Conservation (phyloP, 202 grass and related monocot genomes). For the Schoenoplectus triqueter region DNA sequence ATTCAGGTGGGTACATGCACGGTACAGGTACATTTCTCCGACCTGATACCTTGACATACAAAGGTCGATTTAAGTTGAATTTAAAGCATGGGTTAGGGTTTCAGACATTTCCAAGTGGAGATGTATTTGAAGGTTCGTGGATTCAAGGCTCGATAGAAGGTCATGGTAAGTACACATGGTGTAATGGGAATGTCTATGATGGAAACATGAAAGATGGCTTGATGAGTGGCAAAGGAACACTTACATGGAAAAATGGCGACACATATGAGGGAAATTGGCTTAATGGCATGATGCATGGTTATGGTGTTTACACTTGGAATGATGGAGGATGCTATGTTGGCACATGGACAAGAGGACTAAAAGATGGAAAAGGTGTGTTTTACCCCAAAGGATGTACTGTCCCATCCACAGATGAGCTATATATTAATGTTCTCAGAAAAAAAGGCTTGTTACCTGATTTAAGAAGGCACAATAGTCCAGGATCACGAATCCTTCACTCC, state of each 20-base stretch:
- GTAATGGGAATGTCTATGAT: constrained; percentile 66
- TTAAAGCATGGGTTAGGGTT: constrained; percentile 84
- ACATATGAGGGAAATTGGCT: constrained; percentile 92
- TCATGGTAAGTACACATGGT: constrained; percentile 88
- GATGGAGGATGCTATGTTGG: constrained; percentile 85
- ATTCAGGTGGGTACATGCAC: constrained; percentile 82
- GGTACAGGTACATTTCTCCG: constrained; percentile 76
- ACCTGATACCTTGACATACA: constrained; percentile 68
- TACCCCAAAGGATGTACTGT: constrained; percentile 88
- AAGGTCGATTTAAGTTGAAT: constrained; percentile 90
- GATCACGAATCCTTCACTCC: constrained; percentile 81
- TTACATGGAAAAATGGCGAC: constrained; percentile 96
- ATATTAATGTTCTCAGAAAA: constrained; percentile 76
- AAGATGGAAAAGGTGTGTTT: constrained; percentile 95
- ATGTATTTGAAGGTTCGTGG: constrained; percentile 91
- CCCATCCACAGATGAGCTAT: constrained; percentile 65
- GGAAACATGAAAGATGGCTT: constrained; percentile 90
- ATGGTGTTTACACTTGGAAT: constrained; percentile 92
- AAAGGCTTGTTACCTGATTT: constrained; percentile 81
- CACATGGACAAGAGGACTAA: constrained; percentile 94
- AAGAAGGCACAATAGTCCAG: constrained; percentile 66
- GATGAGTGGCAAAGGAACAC: constrained; percentile 87
- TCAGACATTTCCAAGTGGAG: constrained; percentile 81
- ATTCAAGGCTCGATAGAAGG: constrained; percentile 91
- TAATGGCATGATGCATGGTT: constrained; percentile 91